phyloP scores from a whole-genome alignment of 2,329 filamentous ascomycete genomes.

The Ophiostoma piceae region DNA sequence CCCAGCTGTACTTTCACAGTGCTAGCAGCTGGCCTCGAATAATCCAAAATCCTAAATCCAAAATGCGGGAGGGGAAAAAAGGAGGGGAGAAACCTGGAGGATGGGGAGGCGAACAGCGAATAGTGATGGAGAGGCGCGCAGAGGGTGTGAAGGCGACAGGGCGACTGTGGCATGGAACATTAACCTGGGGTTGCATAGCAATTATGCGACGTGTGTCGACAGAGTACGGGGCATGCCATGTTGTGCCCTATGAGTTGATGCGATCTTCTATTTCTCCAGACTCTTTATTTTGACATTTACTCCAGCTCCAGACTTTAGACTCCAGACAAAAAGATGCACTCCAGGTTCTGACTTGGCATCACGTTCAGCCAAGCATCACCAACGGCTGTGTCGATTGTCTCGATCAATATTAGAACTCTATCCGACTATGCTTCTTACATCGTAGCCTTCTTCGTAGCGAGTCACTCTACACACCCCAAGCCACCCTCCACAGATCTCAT shows the following conservation, averaged over 20 bases:
- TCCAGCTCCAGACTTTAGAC: background rate
- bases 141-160: background rate
- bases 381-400: constrained; percentile 1
- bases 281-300: background rate
- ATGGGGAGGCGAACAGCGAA: background rate
- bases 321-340: background rate
- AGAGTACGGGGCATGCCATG: background rate
- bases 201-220: background rate
- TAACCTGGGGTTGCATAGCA: background rate
- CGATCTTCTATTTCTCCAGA: background rate
- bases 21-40: background rate
- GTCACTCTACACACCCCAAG: background rate
- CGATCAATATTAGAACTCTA: background rate
- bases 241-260: background rate
- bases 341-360: background rate
- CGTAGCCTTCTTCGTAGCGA: background rate
- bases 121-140: background rate
- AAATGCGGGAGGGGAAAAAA: background rate
- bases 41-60: too few species aligned
- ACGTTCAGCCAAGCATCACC: constrained; percentile 10
- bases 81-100: background rate
- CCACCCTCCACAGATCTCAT: background rate
- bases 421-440: too few species aligned
- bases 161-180: background rate
- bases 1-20: background rate